These are phyloP conservation scores for Dicorynia guianensis DNA, from an alignment of 306 rosid species.

Conservation along the genomic window DNA sequence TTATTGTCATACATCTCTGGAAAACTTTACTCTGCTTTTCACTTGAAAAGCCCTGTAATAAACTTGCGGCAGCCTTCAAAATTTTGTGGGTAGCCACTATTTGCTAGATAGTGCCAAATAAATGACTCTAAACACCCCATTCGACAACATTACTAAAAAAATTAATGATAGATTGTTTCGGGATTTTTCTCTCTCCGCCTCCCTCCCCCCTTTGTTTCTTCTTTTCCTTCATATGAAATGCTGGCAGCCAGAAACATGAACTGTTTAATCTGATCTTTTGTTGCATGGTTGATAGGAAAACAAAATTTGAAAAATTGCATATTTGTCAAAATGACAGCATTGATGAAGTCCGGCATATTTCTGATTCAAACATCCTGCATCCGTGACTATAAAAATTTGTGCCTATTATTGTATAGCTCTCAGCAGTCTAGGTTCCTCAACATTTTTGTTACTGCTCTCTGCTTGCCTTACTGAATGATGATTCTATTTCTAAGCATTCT, in stretches of 20 bases:
- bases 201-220: too few relatives aligned
- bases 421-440: not conserved
- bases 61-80: not conserved
- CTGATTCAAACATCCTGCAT: not conserved
- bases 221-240: too few relatives aligned
- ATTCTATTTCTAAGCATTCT: not conserved
- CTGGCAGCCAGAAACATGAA: too few relatives aligned
- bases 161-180: not conserved
- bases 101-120: not conserved
- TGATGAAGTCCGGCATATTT: slow-evolving; percentile 1
- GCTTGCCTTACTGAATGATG: not conserved
- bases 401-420: not conserved
- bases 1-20: not conserved
- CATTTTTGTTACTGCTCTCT: not conserved
- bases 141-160: not conserved
- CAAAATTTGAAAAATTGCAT: too few relatives aligned
- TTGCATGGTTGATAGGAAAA: too few relatives aligned
- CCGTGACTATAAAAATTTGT: not conserved
- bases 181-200: not conserved
- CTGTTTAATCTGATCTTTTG: too few relatives aligned
- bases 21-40: not conserved
- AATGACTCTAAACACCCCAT: not conserved
- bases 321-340: not conserved
- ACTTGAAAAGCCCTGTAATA: not conserved
- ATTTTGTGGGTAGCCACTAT: not conserved